These are phyloP conservation scores for Cyclocybe cylindracea DNA, from an alignment of 768 basidiomycete species.

Conservation along the genomic window DNA sequence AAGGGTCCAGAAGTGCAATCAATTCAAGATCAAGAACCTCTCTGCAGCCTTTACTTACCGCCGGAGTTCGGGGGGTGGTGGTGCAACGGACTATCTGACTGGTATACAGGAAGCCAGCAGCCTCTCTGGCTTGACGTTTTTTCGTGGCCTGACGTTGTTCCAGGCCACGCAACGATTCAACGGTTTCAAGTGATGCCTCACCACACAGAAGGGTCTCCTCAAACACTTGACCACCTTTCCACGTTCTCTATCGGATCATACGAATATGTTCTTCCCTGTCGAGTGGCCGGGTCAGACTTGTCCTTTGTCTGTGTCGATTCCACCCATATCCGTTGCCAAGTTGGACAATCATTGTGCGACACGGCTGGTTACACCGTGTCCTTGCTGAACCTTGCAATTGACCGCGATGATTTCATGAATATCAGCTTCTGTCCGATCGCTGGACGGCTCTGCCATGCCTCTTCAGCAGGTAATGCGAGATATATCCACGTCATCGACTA, in stretches of 20 bases:
- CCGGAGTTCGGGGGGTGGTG: neutral
- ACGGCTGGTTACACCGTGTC: neutral
- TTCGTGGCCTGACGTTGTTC: neutral
- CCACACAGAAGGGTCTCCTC: neutral
- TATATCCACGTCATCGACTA: constrained; percentile 8
- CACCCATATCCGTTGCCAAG: constrained; percentile 7
- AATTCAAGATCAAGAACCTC: too few relatives aligned
- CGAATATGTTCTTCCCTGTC: too few relatives aligned
- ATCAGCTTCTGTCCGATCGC: constrained; percentile 10
- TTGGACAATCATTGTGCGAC: neutral
- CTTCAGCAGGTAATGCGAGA: neutral
- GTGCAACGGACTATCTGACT: constrained; percentile 14
- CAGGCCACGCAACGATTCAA: neutral
- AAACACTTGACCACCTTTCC: too few relatives aligned
- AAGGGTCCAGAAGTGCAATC: too few relatives aligned
- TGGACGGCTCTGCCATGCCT: constrained; percentile 6
- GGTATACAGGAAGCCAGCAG: constrained; percentile 16
- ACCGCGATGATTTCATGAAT: neutral
- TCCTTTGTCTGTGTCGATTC: too few relatives aligned
- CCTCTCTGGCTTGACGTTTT: constrained; percentile 14
- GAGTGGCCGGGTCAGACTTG: too few relatives aligned
- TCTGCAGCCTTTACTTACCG: neutral
- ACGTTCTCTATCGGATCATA: too few relatives aligned
- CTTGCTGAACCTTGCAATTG: neutral
- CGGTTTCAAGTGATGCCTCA: neutral